Evolutionary conservation across 331 rosid species (phyloP), one percentile per base, ranked within the genome.

Genomic region (Quercus tomentella): DNA sequence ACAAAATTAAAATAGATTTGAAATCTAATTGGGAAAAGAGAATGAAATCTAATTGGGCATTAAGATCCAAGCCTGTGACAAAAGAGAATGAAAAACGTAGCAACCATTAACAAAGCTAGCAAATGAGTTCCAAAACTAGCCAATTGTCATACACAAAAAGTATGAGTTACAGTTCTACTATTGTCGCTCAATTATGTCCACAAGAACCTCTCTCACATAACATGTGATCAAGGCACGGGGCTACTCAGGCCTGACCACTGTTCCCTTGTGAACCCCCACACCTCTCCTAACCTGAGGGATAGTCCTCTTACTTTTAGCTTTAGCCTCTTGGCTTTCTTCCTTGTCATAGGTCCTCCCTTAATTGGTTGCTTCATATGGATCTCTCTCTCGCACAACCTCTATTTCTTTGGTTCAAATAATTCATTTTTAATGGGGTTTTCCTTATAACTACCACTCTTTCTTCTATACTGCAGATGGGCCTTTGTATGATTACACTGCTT

Each of bases 401-500:
- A 17, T 41, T 23, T 21, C 25, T 23, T 12, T 10, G 23, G 45
- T 25, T 65, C 3, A 28, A 49, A 4, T 23, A 22, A 0, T 4
- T 7, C 14, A 31, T 49, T 43, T 56, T 62, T n/a, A 16, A 9
- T 71, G 56, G 57, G 23, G 30, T 58, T 45, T 3, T 7, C 4
- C 1, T 70, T 52, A 9, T n/a, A 17, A 56, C 68, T 26, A 2
- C 18, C 4, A 2, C 18, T 23, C 25, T 74, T 76, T 55, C 15
- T 78, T 67, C n/a, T 76, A 17, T 74, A 56, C 18, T 79, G 85
- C 93, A 94, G 98, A 89, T 80, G 97, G 97, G 56, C 98, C 97
- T 76, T n/a, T 84, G 1, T 94, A 94, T 75, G 98, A 94, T 63
- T 84, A 79, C 73, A 88, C 98, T 30, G 97, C 98, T 23, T 86